Base-by-base conservation (phyloP, 2,329 filamentous ascomycete species). In the Dactylellina cionopaga region DNA sequence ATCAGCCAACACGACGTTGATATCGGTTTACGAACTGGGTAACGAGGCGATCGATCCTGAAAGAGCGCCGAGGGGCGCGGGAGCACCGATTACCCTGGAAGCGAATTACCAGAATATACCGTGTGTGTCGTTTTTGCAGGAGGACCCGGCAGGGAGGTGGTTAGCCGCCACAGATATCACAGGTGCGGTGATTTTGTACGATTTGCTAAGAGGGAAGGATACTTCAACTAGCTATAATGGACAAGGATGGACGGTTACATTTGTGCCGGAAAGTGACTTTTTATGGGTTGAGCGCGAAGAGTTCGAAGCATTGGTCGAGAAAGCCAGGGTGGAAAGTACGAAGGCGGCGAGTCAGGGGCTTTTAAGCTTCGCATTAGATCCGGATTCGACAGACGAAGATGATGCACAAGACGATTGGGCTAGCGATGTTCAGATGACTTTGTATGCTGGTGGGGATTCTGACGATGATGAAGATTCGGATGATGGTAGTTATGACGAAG, bases 1-100 rank as follows among this genome's bases (percentile, higher is more conserved):
- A 37, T 91, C 90, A 76, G 88, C 91, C 0, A 99, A 99, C 78
- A 86, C 84, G 0, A 82, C 83, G 19, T 77, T 82, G 13, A 84
- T 90, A 25, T 85, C 83, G 2, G 82, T 90, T 0, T 86, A 87
- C 76, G 85, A 86, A 11, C 86, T 87, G 76, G 87, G 85, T 0
- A 81, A 43, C 27, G 69, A 62, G 44, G 41, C 22, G 15, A 25
- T 68, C 15, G 46, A 62, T 47, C 37, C 56, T 6, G 54, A 54
- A 9, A 37, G 47, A 35, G 60, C 65, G 33, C 65, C 71, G 4
- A 39, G 74, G 11, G 74, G 74, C 17, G 63, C 70, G n/a, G 54
- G 69, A 46, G 19, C 46, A 3, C 71, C 76, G 29, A 76, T 77
- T 51, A 58, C 64, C 1, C 49, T 78, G n/a, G 52, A 49, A 29